phyloP scores from a whole-genome alignment of 495 filamentous ascomycete species.

The Friedmanniomyces simplex region DNA sequence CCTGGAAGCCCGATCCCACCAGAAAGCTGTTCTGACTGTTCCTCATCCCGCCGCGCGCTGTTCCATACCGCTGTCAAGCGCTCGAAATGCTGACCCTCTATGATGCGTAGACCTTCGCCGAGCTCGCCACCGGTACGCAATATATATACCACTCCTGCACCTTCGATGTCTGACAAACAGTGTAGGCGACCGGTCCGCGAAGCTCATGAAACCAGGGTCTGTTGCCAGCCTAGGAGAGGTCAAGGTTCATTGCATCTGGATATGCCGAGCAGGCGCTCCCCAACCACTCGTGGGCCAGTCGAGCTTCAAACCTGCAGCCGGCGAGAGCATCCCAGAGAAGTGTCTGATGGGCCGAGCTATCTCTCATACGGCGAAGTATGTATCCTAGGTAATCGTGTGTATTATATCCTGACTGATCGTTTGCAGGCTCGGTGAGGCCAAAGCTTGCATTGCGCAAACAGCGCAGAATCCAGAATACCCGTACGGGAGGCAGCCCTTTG shows the following conservation, averaged over 20 bases:
- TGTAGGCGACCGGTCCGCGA: neutral
- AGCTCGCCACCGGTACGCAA: too few species aligned
- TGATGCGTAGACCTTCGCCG: too few species aligned
- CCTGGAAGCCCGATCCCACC: too few species aligned
- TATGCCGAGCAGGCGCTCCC: neutral
- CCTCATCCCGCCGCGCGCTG: too few species aligned
- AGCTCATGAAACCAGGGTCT: neutral
- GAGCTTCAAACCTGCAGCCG: neutral
- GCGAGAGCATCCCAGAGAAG: slow-evolving; percentile 12
- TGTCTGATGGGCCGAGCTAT: slow-evolving; percentile 20
- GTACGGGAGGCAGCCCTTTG: slow-evolving; percentile 12
- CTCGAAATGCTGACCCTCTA: too few species aligned
- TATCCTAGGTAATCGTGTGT: neutral
- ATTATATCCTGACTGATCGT: neutral
- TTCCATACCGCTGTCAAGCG: too few species aligned
- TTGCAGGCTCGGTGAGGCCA: neutral
- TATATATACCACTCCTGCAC: too few species aligned
- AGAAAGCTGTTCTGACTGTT: too few species aligned
- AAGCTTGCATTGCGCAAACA: neutral
- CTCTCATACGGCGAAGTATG: slow-evolving; percentile 7
- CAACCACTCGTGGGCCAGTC: neutral
- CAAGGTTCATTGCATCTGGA: neutral
- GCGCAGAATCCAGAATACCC: neutral
- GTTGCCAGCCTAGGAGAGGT: neutral
- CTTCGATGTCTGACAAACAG: neutral